These are phyloP conservation scores for Perkinsus marinus DNA, from an alignment of 169 alveolate genomes.

Conservation along the genomic window DNA sequence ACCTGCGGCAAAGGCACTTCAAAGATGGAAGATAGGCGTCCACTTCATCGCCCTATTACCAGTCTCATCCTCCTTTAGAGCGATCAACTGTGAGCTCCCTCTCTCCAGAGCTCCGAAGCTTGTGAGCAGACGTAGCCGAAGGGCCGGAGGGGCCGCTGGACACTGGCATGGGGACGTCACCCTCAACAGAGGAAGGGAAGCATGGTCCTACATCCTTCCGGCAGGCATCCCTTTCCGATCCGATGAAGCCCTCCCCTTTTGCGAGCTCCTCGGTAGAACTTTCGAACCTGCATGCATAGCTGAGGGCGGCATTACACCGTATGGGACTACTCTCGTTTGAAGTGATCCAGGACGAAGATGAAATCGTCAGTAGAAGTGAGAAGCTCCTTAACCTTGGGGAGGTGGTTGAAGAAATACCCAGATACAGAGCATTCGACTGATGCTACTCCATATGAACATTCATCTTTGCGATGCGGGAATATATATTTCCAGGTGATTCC, in stretches of 20 bases:
- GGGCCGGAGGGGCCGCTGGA: not conserved
- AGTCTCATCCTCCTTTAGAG: not conserved
- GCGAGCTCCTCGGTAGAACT: not conserved
- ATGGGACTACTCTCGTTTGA: not conserved
- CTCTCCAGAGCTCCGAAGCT: not conserved
- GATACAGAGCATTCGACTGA: slow-evolving; percentile 27
- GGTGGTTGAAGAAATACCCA: slow-evolving; percentile 23
- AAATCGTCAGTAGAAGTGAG: not conserved
- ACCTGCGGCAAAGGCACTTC: no score
- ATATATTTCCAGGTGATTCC: not conserved
- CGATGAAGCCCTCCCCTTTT: not conserved
- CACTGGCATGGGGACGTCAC: not conserved
- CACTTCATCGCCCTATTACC: not conserved
- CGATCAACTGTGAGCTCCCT: not conserved
- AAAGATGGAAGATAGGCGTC: no score
- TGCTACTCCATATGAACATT: slow-evolving; percentile 10
- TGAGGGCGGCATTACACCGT: not conserved
- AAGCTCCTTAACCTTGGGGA: slow-evolving; percentile 3
- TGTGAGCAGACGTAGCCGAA: not conserved
- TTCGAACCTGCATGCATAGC: not conserved
- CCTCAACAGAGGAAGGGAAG: not conserved
- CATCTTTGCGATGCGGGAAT: not conserved
- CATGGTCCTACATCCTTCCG: not conserved
- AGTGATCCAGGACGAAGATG: not conserved
- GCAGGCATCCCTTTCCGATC: not conserved